Evolutionary conservation across 2,329 filamentous ascomycete genomes (phyloP), one percentile per base, ranked within the genome.

Genomic region (Clarireedia monteithiana): DNA sequence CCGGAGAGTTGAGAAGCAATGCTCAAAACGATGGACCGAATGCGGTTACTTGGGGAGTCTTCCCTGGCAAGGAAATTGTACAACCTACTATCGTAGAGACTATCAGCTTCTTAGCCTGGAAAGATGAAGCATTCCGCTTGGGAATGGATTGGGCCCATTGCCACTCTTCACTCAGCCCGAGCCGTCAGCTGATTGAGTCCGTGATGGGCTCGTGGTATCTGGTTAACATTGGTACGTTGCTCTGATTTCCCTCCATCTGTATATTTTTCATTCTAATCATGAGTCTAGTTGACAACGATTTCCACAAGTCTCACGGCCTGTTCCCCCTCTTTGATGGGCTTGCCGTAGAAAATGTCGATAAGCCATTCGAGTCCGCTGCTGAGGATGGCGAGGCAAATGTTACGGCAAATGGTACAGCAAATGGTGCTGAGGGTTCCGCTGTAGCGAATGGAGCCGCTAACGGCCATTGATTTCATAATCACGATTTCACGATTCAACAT

Each of bases 1-100:
- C 80, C 20, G 91, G 92, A 27, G 82, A 86, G 56, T 78, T 97
- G 55, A 85, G 84, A 71, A 94, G 90, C 27, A 97, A 99, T 67
- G 85, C 90, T 1, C 84, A 85, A 7, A 82, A 84, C 23, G 90
- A 95, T 64, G 89, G 90, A 5, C 94, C 94, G 39, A 99, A 99
- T 66, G 94, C 94, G n/a, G 89, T 99, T 50, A 99, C 94, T 1
- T 99, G 94, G 94, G 94, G 94, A 72, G 95, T 99, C 36, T 99
- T 97, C 76, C 92, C 94, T 0, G 94, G 94, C 57, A 95, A 97
- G 71, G 94, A 99, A 73, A 96, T 99, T 68, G 91, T 99, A n/a
- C 94, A 99, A 72, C 94, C 94, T 14, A 99, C 94, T n/a, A 96
- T 99, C 66, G 94, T 99, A 52, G 94, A 99, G 75, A 95, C 89